These are phyloP conservation scores for Colletotrichum sp. DNA, from an alignment of 2,329 filamentous ascomycete genomes.

Conservation along the genomic window DNA sequence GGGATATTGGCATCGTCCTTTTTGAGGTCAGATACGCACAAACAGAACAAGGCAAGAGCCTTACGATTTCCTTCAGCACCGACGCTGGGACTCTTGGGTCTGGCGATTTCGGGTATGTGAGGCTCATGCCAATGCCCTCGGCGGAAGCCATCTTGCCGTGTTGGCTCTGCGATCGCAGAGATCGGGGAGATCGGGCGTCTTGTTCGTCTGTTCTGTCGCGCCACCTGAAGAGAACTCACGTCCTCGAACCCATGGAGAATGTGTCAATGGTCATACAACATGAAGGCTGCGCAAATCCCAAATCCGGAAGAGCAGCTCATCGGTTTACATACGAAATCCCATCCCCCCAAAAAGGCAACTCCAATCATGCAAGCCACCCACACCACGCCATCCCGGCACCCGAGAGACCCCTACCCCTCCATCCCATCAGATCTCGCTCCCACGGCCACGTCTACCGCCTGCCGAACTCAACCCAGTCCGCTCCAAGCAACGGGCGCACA, in stretches of 20 bases:
- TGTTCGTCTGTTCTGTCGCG: background rate
- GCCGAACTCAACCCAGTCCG: background rate
- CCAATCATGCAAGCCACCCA: background rate
- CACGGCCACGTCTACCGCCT: background rate
- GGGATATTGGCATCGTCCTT: constrained; percentile 24
- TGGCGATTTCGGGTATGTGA: background rate
- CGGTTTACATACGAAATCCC: background rate
- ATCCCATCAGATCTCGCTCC: background rate
- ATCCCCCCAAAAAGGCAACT: background rate
- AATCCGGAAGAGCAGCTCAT: background rate
- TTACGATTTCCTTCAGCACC: background rate
- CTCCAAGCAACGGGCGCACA: background rate
- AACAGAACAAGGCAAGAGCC: background rate
- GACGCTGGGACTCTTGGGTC: background rate
- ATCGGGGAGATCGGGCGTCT: background rate
- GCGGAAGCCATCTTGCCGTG: background rate
- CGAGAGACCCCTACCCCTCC: background rate
- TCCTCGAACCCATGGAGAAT: background rate
- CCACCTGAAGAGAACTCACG: background rate
- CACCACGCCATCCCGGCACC: background rate
- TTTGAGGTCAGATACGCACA: background rate
- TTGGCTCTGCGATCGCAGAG: background rate
- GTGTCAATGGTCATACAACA: background rate
- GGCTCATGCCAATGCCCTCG: background rate
- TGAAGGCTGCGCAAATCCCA: background rate